These are phyloP conservation scores for Boeremia lycopersici DNA, from an alignment of 2,329 filamentous ascomycete species.

Conservation along the genomic window DNA sequence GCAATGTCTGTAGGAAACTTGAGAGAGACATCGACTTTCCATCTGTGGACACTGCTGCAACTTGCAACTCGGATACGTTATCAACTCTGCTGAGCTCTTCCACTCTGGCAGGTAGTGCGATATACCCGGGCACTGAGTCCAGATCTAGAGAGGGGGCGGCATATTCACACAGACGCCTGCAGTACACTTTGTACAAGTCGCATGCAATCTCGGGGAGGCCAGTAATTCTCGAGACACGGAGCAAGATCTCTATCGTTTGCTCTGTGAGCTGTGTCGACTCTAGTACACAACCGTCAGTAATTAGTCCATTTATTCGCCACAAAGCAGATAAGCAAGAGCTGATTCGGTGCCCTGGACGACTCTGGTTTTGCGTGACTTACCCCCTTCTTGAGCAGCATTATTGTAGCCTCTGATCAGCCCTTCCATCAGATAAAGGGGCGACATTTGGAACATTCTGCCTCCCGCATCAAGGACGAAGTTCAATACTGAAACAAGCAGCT, in stretches of 20 bases:
- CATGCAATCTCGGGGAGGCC: slow-evolving; percentile 52
- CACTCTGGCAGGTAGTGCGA: slow-evolving; percentile 19
- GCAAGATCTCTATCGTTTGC: slow-evolving; percentile 41
- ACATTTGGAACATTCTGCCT: slow-evolving; percentile 49
- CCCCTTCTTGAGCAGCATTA: neutral
- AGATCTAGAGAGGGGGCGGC: slow-evolving; percentile 4
- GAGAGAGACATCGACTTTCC: slow-evolving; percentile 19
- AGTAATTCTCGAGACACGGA: slow-evolving; percentile 45
- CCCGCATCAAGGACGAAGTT: slow-evolving; percentile 43
- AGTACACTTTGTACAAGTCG: slow-evolving; percentile 45
- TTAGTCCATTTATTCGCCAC: neutral
- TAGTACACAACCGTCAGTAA: neutral
- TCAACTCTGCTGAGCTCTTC: slow-evolving; percentile 10
- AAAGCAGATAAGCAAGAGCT: neutral
- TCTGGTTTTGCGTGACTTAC: neutral
- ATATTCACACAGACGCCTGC: slow-evolving; percentile 33
- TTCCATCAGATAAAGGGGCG: slow-evolving; percentile 51
- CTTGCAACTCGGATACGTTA: neutral
- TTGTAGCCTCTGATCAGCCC: slow-evolving; percentile 48
- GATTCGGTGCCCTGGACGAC: neutral
- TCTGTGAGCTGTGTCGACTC: slow-evolving; percentile 19
- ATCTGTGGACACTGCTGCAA: neutral
- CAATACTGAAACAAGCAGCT: slow-evolving; percentile 41
- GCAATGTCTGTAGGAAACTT: slow-evolving; percentile 31
- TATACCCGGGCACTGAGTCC: slow-evolving; percentile 26